Evolutionary conservation across 2,329 filamentous ascomycete species (phyloP).

Genomic region (Botrytis sinoallii): DNA sequence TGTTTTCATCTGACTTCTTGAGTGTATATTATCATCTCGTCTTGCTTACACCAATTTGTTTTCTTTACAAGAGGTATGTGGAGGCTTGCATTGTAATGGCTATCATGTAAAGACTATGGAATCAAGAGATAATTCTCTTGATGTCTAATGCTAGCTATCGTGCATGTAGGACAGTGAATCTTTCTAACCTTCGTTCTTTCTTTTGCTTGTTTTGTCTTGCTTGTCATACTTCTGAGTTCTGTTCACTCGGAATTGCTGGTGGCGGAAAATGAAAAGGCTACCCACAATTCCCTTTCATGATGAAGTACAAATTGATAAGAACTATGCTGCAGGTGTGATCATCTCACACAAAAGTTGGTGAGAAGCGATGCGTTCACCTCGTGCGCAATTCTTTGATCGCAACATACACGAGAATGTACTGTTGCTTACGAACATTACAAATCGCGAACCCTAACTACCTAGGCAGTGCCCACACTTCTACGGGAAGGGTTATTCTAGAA

Average conservation of each 20-base stretch:
- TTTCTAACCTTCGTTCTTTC: too few relatives aligned
- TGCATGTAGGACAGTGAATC: too few relatives aligned
- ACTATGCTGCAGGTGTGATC: neutral
- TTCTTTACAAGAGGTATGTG: neutral
- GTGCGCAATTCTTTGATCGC: too few relatives aligned
- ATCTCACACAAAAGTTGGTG: neutral
- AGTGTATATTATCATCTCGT: neutral
- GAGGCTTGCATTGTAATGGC: too few relatives aligned
- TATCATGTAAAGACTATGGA: too few relatives aligned
- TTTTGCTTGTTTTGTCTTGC: neutral
- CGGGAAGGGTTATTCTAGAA: neutral
- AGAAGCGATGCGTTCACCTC: neutral
- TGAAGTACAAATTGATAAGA: neutral
- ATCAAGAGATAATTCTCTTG: too few relatives aligned
- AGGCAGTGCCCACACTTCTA: too few relatives aligned
- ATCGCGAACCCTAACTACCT: neutral
- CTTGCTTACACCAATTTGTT: accelerated
- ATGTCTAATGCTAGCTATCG: neutral
- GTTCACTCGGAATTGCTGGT: neutral
- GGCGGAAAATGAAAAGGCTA: too few relatives aligned
- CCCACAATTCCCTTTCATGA: neutral
- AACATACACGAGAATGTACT: neutral
- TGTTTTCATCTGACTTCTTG: neutral
- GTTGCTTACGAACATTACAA: neutral
- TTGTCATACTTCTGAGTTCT: neutral